These are phyloP conservation scores for Fomitopsis schrenkii DNA, from an alignment of 1,284 basidiomycete genomes.

Conservation along the genomic window DNA sequence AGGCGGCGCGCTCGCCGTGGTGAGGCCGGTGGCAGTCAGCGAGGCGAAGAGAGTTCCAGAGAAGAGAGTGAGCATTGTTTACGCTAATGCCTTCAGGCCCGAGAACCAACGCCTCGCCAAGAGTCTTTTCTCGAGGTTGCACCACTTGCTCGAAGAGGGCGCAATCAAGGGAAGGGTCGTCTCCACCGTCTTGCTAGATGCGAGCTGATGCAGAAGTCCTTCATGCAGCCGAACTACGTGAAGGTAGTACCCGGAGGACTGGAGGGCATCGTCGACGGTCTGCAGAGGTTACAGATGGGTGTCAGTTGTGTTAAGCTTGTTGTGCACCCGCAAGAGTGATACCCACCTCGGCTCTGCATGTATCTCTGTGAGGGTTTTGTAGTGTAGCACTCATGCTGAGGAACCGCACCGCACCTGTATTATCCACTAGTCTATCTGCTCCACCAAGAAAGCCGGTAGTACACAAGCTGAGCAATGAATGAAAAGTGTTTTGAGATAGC, in stretches of 20 bases:
- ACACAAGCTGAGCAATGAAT: too few relatives aligned
- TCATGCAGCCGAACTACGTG: slow-evolving; percentile 17
- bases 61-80: slow-evolving; percentile 19
- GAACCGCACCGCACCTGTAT: too few relatives aligned
- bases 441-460: too few relatives aligned
- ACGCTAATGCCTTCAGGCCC: slow-evolving; percentile 21
- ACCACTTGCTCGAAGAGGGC: slow-evolving; percentile 30
- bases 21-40: slow-evolving; percentile 6
- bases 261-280: slow-evolving; percentile 36
- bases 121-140: slow-evolving; percentile 25
- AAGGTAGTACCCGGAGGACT: slow-evolving; percentile 45
- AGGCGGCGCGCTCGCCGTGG: slow-evolving; percentile 17
- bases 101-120: slow-evolving; percentile 22
- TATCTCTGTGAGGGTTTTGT: not conserved
- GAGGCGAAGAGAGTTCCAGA: not conserved
- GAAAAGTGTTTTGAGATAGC: too few relatives aligned
- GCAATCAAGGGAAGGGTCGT: slow-evolving; percentile 28
- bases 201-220: not conserved
- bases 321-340: slow-evolving; percentile 32
- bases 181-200: not conserved
- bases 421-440: too few relatives aligned
- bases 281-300: slow-evolving; percentile 35
- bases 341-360: not conserved
- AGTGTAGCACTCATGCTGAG: too few relatives aligned
- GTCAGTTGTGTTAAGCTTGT: slow-evolving; percentile 53